Evolutionary conservation across 2,329 filamentous ascomycete species (phyloP).

Genomic region (Pleomassaria siparia): DNA sequence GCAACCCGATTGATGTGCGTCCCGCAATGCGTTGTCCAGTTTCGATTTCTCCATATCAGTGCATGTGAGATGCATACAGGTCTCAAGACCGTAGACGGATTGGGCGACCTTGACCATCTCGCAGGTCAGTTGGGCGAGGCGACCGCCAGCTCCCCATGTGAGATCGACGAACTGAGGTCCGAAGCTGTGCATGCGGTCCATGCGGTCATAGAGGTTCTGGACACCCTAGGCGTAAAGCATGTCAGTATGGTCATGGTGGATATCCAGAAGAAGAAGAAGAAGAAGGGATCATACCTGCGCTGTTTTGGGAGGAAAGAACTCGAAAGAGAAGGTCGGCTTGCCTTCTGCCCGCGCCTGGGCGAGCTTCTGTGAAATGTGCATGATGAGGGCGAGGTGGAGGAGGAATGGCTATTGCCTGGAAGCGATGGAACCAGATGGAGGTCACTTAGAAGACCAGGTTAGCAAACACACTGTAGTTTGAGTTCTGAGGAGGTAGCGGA

Average conservation of each 20-base stretch:
- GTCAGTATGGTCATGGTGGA: conserved; percentile 13
- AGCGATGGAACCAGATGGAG: conserved; percentile 4
- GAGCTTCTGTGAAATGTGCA: conserved; percentile 96
- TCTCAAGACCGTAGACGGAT: conserved; percentile 92
- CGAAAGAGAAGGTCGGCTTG: conserved; percentile 93
- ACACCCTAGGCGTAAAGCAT: conserved; percentile 62
- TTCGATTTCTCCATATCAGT: conserved; percentile 96
- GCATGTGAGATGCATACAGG: conserved; percentile 98
- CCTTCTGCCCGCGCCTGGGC: conserved; percentile 75
- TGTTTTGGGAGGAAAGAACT: conserved; percentile 99
- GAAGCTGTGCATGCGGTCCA: conserved; percentile 97
- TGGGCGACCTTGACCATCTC: conserved; percentile 98
- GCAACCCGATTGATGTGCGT: conserved; percentile 91
- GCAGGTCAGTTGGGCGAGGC: conserved; percentile 86
- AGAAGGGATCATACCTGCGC: conserved; percentile 58
- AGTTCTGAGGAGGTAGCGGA: not conserved
- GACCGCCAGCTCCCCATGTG: conserved; percentile 95
- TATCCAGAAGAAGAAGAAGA: not conserved
- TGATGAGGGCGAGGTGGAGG: conserved; percentile 50
- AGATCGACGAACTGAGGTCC: conserved; percentile 97
- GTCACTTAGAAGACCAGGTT: conserved; percentile 10
- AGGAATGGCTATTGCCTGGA: conserved; percentile 6
- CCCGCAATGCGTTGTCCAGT: conserved; percentile 83
- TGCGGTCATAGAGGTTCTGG: conserved; percentile 98
- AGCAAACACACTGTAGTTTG: conserved; percentile 13